Percentiles rank a stretch among this genome's conserved stretches.
Evolutionary conservation across 1,139 yeast species (phyloP).

Genomic region (Waltiozyma sp.): DNA sequence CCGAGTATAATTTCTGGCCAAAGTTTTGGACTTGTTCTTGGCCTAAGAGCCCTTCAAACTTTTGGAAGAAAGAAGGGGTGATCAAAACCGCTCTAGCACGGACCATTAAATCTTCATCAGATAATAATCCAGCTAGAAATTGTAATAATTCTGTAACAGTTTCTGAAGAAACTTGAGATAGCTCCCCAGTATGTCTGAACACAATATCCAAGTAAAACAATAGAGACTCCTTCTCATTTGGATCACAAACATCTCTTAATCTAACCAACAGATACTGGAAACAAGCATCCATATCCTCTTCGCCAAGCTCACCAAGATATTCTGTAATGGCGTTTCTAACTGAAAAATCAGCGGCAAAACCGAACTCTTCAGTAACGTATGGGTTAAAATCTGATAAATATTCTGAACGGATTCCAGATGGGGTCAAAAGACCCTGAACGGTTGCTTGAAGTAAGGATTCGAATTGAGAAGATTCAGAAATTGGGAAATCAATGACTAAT

Average conservation of each 20-base stretch:
- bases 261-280: slow-evolving; percentile 4
- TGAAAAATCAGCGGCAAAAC: slow-evolving; percentile 37
- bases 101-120: slow-evolving; percentile 17
- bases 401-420: slow-evolving; percentile 20
- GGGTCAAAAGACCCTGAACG: slow-evolving; percentile 6
- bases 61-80: slow-evolving; percentile 47
- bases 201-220: slow-evolving; percentile 19
- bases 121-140: slow-evolving; percentile 4
- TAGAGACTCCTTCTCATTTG: slow-evolving; percentile 23
- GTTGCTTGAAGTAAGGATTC: slow-evolving; percentile 6
- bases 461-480: background rate
- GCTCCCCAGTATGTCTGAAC: slow-evolving; percentile 6
- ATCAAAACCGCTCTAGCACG: slow-evolving; percentile 36
- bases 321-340: slow-evolving; percentile 48
- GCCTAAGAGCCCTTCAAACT: slow-evolving; percentile 29
- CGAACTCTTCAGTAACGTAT: slow-evolving; percentile 66
- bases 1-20: slow-evolving; percentile 22
- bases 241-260: slow-evolving; percentile 8
- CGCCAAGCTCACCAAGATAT: slow-evolving; percentile 34
- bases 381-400: slow-evolving; percentile 50
- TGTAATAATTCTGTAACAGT: slow-evolving; percentile 5
- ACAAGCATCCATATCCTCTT: slow-evolving; percentile 19
- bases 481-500: slow-evolving; percentile 3
- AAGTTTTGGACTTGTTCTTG: slow-evolving; percentile 20
- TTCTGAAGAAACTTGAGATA: background rate